Percentiles rank a stretch among this genome's conserved stretches.
Conservation (phyloP, 305 asterid species). For the Fraxinus dipetala region DNA sequence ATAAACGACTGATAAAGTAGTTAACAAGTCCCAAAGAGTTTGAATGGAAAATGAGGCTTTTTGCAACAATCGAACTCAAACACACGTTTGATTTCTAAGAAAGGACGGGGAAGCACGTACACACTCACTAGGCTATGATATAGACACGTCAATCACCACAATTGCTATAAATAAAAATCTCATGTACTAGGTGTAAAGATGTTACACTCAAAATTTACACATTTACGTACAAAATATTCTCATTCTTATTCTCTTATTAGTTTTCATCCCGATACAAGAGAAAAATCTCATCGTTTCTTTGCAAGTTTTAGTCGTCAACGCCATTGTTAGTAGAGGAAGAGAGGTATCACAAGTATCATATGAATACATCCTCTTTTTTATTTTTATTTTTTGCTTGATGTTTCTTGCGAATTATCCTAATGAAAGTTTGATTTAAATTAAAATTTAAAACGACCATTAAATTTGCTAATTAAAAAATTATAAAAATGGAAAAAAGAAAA, state of each 20-base stretch:
- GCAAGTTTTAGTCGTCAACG: not conserved
- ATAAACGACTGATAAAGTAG: no score
- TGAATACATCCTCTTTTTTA: not conserved
- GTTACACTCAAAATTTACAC: not conserved
- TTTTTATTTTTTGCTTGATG: no score
- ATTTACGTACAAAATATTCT: no score
- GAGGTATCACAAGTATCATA: not conserved
- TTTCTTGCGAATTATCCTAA: no score
- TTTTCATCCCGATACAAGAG: not conserved
- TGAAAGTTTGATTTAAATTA: no score
- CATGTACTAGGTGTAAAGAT: not conserved
- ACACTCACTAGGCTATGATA: not conserved
- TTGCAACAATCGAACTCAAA: not conserved
- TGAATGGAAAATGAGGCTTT: not conserved
- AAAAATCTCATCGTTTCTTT: no score
- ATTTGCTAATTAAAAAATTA: not conserved
- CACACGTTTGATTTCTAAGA: not conserved
- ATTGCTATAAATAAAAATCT: not conserved
- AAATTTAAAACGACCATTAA: no score
- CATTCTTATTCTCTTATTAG: not conserved
- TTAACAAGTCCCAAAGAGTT: not conserved
- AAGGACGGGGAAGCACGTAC: not conserved
- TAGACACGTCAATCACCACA: not conserved
- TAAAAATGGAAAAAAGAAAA: no score
- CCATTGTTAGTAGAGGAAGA: not conserved